Conservation (phyloP, 129 eudicot genomes). For the Ambrosia trifida region DNA sequence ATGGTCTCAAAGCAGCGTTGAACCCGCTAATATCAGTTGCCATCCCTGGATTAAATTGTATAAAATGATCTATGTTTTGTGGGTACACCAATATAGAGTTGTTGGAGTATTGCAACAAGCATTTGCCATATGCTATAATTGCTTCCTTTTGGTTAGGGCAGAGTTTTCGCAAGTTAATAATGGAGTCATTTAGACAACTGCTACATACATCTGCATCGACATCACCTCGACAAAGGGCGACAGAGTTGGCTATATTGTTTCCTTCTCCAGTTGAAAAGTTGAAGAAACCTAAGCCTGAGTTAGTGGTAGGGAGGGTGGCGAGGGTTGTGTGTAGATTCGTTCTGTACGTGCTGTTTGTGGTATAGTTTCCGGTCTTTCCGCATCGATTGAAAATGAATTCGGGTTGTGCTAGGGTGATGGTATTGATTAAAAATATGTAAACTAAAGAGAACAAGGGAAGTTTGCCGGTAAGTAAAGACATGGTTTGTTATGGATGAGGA, state of each 20-base stretch:
- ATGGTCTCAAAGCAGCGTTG: background rate
- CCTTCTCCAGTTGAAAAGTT: background rate
- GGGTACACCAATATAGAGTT: background rate
- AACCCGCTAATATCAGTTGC: background rate
- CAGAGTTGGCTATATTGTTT: background rate
- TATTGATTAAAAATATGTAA: background rate
- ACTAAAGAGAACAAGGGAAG: background rate
- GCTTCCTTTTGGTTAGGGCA: background rate
- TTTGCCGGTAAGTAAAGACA: background rate
- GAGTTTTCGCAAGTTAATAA: background rate
- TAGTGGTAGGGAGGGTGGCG: slow-evolving; percentile 2
- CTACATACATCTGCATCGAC: background rate
- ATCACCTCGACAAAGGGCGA: slow-evolving; percentile 4
- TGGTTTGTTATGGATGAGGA: background rate
- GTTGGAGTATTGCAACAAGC: slow-evolving; percentile 7
- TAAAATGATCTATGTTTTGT: background rate
- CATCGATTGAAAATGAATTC: background rate
- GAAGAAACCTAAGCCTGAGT: slow-evolving; percentile 6
- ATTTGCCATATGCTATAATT: background rate
- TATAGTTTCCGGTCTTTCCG: background rate
- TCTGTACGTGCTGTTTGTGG: background rate
- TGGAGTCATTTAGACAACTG: slow-evolving; percentile 1
- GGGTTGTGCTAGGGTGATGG: background rate
- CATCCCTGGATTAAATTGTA: background rate
- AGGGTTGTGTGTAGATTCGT: background rate